Evolutionary conservation across 192 early-diverging fungal species (phyloP), one percentile per base, ranked within the genome.

Genomic region (Polychytrium aggregatum): DNA sequence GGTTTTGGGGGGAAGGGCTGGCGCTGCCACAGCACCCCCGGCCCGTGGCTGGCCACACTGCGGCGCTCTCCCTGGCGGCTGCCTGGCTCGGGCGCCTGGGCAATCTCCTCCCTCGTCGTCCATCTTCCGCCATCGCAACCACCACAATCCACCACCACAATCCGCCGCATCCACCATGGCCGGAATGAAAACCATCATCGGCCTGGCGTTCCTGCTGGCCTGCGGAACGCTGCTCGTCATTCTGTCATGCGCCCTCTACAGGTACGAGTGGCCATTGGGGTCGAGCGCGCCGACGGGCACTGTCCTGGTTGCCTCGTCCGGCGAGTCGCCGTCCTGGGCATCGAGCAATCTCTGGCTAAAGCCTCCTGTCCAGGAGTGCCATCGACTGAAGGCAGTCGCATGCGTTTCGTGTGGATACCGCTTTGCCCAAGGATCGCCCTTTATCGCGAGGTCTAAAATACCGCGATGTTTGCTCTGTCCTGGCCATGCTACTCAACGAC

Each of bases 191-290:
- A 62, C 57, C 25, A 90, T 94, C 41, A 89, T 92, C 51, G 82
- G 63, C 34, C 74, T 98, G 33, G 86, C 94, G 21, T 89, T 95
- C 65, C 86, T 88, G 47, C 71, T 98, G 38, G 91, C 90, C 13
- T 64, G 74, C 46, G 94, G 94, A 25, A 90, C 93, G 53, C 71
- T 98, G 54, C 75, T 91, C 24, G 88, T 88, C 47, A 93, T 95
- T 58, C 78, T 98, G 44, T 95, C 92, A 13, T 93, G 90, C 56
- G 94, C 94, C 27, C 68, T 95, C 49, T 90, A 85, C 71, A 78
- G 68, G 86, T 88, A 70, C 46, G 73, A 38, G n/a, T n/a, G n/a
- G n/a, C n/a, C n/a, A n/a, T n/a, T n/a, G n/a, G n/a, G n/a, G n/a
- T n/a, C n/a, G 13, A 27, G 10, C 14, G 46, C 40, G 31, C 17